Base-by-base conservation (phyloP, 1,139 yeast genomes). In the Candida freyschussii region DNA sequence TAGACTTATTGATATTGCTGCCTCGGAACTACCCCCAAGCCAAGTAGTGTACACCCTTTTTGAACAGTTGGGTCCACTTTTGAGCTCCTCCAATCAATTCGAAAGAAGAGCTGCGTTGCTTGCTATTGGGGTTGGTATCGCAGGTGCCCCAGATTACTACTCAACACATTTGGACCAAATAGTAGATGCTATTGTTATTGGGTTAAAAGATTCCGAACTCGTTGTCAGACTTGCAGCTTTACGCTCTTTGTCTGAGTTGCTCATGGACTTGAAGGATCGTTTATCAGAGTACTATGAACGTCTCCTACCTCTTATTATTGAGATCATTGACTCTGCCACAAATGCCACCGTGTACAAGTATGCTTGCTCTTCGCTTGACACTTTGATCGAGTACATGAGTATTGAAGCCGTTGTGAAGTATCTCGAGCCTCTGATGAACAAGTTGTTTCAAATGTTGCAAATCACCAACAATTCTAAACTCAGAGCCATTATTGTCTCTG, bases 141-240 rank as follows among this genome's bases (percentile, higher is more conserved):
- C 83, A 44, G 98, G 98, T 56, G 91, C 97, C 27, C 97, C 97
- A 44, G 98, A 91, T 56, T 89, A 71, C 60, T 73, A 84, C 50
- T 75, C 89, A 32, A 71, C 81, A 34, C 93, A 86, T 54, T 64
- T 89, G 43, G 72, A 74, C 43, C 78, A 78, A 55, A 66, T 91
- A 40, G 70, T 87, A 37, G 86, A 87, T 34, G 74, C 78, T 40
- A 63, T 91, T 36, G 69, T 84, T 36, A 64, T 69, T 34, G 96
- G 96, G 44, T 70, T 91, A 52, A 78, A 79, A 54, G 95, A 87
- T 56, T 45, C 74, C n/a, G 81, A 83, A 50, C 67, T 78, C 31
- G 62, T 80, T 33, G 97, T 91, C 39, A 76, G 82, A 60, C 78
- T 84, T 27, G 87, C 95, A 39, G 96, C 97, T 24, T 70, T 91